Evolutionary conservation across 352 stramenopile genomes (phyloP), one percentile per base, ranked within the genome.

Genomic region (Blastocystis sp.): DNA sequence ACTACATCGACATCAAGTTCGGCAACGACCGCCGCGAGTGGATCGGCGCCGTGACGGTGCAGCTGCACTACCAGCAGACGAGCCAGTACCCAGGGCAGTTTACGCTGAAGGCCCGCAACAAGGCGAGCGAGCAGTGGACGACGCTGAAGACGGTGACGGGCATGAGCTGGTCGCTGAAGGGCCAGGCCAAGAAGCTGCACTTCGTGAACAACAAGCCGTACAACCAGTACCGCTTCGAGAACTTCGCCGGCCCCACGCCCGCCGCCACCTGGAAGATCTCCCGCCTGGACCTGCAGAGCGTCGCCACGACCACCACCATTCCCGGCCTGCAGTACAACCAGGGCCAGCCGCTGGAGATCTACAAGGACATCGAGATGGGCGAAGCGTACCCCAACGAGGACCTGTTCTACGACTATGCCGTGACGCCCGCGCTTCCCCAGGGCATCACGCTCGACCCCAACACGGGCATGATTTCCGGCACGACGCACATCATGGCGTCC

Each of bases 151-250:
- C 57, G 28, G 21, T 64, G 4, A 63, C 38, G 28, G 57, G 57
- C 28, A 17, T 79, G 45, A 1, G 6, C 1, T 79, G 52, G 24
- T 79, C 69, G 9, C 43, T 38, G 38, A 38, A 40, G 24, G 69
- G 38, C 14, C 69, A 79, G 69, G 60, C 43, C 14, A 61, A 63
- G 57, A 21, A 11, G 10, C n/a, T 79, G 11, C 63, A 64, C 34
- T 24, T 63, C 2, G 11, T 17, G 6, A 79, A 79, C 57, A 79
- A 61, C 48, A 64, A 43, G n/a, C 69, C 69, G 11, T 79, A 79
- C 45, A 79, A 79, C 57, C 69, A 79, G 57, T 79, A 61, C 43
- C 57, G 60, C 11, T 79, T 79, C 57, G 69, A 79, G 43, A 64
- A 79, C n/a, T 64, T 79, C 57, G 69, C 10, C 17, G 43, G 42